Evolutionary conservation across 2,329 filamentous ascomycete genomes (phyloP).

Genomic region (Penicillium italicum): DNA sequence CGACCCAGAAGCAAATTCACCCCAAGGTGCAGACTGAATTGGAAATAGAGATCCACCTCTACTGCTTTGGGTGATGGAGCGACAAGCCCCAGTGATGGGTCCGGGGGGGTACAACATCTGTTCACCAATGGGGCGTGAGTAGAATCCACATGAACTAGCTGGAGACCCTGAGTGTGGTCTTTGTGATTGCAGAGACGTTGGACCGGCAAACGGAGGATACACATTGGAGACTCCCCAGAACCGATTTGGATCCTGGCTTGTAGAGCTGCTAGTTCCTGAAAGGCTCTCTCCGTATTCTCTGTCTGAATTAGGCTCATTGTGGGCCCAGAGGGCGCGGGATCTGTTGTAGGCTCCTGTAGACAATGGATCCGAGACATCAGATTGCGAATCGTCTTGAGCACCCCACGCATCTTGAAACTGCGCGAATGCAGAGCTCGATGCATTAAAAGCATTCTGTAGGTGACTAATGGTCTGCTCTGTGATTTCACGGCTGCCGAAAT

Average conservation of each 20-base stretch:
- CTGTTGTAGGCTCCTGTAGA: slow-evolving; percentile 43
- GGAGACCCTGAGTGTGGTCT: slow-evolving; percentile 37
- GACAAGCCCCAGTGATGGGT: slow-evolving; percentile 26
- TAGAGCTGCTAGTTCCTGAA: slow-evolving; percentile 17
- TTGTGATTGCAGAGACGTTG: slow-evolving; percentile 27
- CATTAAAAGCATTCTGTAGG: slow-evolving; percentile 53
- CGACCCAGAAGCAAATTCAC: slow-evolving; percentile 28
- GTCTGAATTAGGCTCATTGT: slow-evolving; percentile 25
- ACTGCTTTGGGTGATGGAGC: slow-evolving; percentile 31
- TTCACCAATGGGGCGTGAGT: slow-evolving; percentile 31
- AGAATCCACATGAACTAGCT: slow-evolving; percentile 25
- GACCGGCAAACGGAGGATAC: slow-evolving; percentile 20
- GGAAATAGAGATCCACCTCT: slow-evolving; percentile 35
- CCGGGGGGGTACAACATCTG: slow-evolving; percentile 29
- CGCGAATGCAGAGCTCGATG: slow-evolving; percentile 44
- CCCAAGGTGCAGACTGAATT: slow-evolving; percentile 34
- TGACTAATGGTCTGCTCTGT: slow-evolving; percentile 51
- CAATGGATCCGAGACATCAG: slow-evolving; percentile 44
- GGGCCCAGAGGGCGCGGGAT: slow-evolving; percentile 34
- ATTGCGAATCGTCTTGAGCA: slow-evolving; percentile 43
- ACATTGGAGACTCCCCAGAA: slow-evolving; percentile 30
- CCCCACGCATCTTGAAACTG: slow-evolving; percentile 45
- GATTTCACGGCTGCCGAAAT: slow-evolving; percentile 49
- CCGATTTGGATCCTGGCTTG: slow-evolving; percentile 29
- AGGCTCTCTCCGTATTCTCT: slow-evolving; percentile 27